phyloP scores from a whole-genome alignment of 768 basidiomycete genomes.

The Pleurotus sapidus region DNA sequence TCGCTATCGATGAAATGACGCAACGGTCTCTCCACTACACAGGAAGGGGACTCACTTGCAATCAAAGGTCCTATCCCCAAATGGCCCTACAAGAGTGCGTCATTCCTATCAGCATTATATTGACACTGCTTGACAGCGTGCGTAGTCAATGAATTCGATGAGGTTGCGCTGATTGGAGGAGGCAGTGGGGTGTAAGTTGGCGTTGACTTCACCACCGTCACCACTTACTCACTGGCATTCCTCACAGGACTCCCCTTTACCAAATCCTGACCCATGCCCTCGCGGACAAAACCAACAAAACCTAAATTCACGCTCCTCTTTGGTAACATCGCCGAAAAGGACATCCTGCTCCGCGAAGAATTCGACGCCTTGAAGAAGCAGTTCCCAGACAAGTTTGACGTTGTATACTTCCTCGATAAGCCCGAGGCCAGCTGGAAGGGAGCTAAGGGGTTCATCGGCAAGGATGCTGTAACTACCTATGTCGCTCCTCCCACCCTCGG shows the following conservation, averaged over 20 bases:
- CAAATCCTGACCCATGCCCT: conserved; percentile 77
- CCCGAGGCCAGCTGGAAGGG: conserved; percentile 56
- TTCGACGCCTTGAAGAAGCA: conserved; percentile 69
- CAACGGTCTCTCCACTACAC: not conserved
- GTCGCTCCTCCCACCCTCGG: conserved; percentile 59
- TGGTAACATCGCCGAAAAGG: conserved; percentile 84
- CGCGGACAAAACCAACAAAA: conserved; percentile 76
- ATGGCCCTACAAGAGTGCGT: conserved; percentile 75
- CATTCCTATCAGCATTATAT: not conserved
- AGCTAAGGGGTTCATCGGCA: conserved; percentile 69
- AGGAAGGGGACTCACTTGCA: conserved; percentile 74
- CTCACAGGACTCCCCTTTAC: conserved; percentile 73
- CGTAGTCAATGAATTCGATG: conserved; percentile 76
- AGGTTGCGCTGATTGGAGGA: conserved; percentile 88
- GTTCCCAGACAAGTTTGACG: conserved; percentile 68
- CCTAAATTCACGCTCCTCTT: conserved; percentile 93
- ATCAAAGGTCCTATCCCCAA: conserved; percentile 93
- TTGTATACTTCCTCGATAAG: conserved; percentile 88
- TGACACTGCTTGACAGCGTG: not conserved
- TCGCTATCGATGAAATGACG: not conserved
- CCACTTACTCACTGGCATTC: not conserved
- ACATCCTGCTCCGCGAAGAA: conserved; percentile 84
- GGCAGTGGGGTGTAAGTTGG: conserved; percentile 83
- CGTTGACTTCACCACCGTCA: not conserved
- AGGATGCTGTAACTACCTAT: conserved; percentile 71